These are phyloP conservation scores for Tuber magnatum DNA, from an alignment of 495 filamentous ascomycete species.

Conservation along the genomic window DNA sequence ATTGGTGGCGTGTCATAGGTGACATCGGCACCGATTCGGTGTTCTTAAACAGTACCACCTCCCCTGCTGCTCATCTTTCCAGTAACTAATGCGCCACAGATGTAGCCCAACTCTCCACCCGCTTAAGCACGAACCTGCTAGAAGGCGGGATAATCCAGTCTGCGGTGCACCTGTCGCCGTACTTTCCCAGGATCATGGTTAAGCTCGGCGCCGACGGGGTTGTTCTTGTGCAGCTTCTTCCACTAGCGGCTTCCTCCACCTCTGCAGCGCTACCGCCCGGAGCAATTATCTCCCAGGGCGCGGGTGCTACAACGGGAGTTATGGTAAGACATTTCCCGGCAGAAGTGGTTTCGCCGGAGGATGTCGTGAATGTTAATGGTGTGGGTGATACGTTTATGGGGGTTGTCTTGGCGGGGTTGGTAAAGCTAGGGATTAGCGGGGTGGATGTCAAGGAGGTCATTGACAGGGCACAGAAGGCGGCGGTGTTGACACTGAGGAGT, in stretches of 20 bases:
- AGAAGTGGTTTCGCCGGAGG: constrained; percentile 52
- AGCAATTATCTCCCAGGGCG: constrained; percentile 7
- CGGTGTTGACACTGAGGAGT: constrained; percentile 65
- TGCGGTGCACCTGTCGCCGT: constrained; percentile 77
- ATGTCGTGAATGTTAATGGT: constrained; percentile 84
- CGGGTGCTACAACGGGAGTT: constrained; percentile 43
- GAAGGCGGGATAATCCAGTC: constrained; percentile 76
- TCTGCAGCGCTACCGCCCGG: neutral
- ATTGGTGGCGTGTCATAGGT: constrained; percentile 79
- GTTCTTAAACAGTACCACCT: constrained; percentile 28
- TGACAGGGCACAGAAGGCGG: constrained; percentile 64
- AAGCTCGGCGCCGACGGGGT: constrained; percentile 79
- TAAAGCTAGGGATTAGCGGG: constrained; percentile 38
- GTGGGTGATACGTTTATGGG: constrained; percentile 91
- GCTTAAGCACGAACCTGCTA: constrained; percentile 58
- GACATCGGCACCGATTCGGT: constrained; percentile 51
- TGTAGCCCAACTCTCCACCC: constrained; percentile 50
- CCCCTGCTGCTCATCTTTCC: neutral
- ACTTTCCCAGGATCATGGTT: constrained; percentile 71
- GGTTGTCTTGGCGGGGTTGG: constrained; percentile 59
- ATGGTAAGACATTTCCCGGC: constrained; percentile 72
- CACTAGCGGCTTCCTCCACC: constrained; percentile 48
- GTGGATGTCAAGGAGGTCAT: constrained; percentile 50
- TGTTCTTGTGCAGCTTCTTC: constrained; percentile 64
- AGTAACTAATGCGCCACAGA: neutral